Base-by-base conservation (phyloP, 148 eudicot species). In the Talinum fruticosum region DNA sequence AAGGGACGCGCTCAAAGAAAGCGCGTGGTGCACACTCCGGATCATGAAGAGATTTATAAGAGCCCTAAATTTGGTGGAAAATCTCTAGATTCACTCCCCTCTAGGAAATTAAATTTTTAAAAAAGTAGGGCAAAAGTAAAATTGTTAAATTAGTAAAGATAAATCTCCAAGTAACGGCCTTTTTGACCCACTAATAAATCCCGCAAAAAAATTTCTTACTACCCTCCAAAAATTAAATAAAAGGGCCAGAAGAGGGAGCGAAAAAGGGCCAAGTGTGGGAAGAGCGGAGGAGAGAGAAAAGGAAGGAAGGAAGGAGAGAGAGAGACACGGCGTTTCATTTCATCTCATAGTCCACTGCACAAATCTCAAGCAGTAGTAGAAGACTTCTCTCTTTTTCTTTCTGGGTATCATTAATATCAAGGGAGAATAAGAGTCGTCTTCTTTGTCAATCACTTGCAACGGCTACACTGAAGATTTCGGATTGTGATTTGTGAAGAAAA, bases 171-270 rank as follows among this genome's bases (percentile, higher is more conserved):
- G 79, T 72, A 81, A 76, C 83, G 83, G 72, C 72, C 59, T 35
- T 80, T 51, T 81, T 71, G 79, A 71, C 83, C 83, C 76, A 76
- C 83, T 76, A 76, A 72, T 66, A 79, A 74, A 71, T 71, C 82
- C 83, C 83, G 83, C 83, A 81, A 76, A 80, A 76, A 1, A 44
- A 28, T 29, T 49, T 64, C 10, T 66, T 49, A 71, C 76, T 81
- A 81, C 83, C 83, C 83, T 81, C 83, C 83, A 81, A 81, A 81
- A 57, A 69, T 29, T 36, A 76, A 34, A 81, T 47, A 26, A 32
- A 76, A 49, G 54, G 47, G 61, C 23, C 14, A 30, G 68, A 74
- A 66, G 77, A 61, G 24, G 41, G 53, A 49, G 36, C 49, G 5
- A 30, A 49, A 61, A 76, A 59, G 75, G 49, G 70, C n/a, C n/a